A percentile compares a stretch with the other conserved stretches of the same genome.
These are phyloP conservation scores for Trifolium dubium DNA, from an alignment of 306 rosid genomes.

Conservation along the genomic window DNA sequence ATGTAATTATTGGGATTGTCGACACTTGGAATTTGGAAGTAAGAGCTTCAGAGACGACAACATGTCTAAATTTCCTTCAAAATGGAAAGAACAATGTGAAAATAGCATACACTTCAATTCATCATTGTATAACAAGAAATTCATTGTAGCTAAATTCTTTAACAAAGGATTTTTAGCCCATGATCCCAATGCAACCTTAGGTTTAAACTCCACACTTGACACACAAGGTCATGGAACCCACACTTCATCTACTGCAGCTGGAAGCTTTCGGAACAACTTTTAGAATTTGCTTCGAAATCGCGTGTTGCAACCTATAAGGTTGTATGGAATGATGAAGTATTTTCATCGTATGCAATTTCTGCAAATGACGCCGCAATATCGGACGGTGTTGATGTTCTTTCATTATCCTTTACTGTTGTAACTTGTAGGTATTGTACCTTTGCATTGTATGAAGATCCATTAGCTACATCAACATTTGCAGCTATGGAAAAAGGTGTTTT, in stretches of 20 bases:
- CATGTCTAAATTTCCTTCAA: constrained; percentile 52
- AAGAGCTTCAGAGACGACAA: constrained; percentile 62
- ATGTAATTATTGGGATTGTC: constrained; percentile 70
- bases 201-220: constrained; percentile 67
- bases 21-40: constrained; percentile 76
- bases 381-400: too few species aligned
- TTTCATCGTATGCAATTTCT: too few species aligned
- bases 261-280: too few species aligned
- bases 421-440: too few species aligned
- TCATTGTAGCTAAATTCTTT: constrained; percentile 55
- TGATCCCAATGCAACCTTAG: constrained; percentile 39
- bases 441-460: too few species aligned
- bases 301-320: too few species aligned
- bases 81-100: constrained; percentile 77
- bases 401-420: too few species aligned
- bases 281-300: too few species aligned
- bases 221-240: constrained; percentile 78
- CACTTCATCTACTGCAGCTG: constrained; percentile 68
- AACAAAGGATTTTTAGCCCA: constrained; percentile 61
- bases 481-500: too few species aligned
- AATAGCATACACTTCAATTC: constrained; percentile 53
- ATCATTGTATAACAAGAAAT: constrained; percentile 54
- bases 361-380: too few species aligned
- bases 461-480: too few species aligned
- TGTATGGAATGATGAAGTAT: too few species aligned